Base-by-base conservation (phyloP, 164 flowering plant species). In the Stephania yunnanensis region DNA sequence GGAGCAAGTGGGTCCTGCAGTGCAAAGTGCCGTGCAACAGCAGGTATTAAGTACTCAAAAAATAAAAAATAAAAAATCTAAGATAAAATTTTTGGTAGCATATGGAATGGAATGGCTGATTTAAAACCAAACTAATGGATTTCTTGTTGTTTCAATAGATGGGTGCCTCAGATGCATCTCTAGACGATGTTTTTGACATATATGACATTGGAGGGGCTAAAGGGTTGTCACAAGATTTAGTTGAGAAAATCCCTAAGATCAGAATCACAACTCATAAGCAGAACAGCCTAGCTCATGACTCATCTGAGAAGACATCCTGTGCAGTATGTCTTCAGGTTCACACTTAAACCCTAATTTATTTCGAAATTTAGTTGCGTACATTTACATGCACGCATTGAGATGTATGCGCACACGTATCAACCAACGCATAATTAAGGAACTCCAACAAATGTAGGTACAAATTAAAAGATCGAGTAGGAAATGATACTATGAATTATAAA, bases 281-380 rank as follows among this genome's bases (percentile, higher is more conserved):
- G 55, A 50, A 50, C 72, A 84, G 81, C 72, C 73, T 81, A 22
- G 94, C 90, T 84, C 42, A 36, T 36, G 83, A 80, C 31, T 86
- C 90, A 13, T 91, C 93, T 8, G 92, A 92, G 73, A 83, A 73
- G 77, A 88, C 80, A 30, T 84, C 86, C 45, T 93, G 97, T 77
- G 87, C 95, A 15, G 95, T 93, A 2, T 91, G 96, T 83, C 91
- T 90, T 75, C 92, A 91, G 93, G 97, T 88, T 77, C 29, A 61
- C 20, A 10, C 9, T 46, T 19, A 10, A 45, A 7, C 68, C 69
- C 68, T 11, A 3, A 65, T 25, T 42, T 4, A 31, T 36, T 36
- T 36, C 42, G 42, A 36, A 36, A 36, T 36, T 36, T 36, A 36
- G 42, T 36, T 36, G 42, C 42, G 42, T 2, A 36, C 42, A 36